Conservation (phyloP, 352 stramenopile species). For the Phytophthora brassicae region DNA sequence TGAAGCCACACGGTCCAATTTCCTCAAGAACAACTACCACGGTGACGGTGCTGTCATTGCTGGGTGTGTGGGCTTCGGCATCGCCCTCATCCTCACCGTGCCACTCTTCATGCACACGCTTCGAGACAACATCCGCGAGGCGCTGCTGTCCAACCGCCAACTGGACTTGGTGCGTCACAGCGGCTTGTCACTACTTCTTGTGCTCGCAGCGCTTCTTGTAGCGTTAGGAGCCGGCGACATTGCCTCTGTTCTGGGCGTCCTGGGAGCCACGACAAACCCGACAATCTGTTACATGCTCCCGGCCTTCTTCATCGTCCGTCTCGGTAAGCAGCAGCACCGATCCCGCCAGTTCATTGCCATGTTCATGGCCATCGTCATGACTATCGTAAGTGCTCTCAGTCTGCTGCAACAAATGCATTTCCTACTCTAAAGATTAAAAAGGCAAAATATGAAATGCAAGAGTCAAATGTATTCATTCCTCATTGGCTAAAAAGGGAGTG, state of each 20-base stretch:
- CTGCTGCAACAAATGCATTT: conserved; percentile 54
- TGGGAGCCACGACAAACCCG: conserved; percentile 86
- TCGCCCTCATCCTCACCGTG: conserved; percentile 82
- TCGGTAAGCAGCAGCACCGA: conserved; percentile 43
- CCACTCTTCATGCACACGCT: conserved; percentile 87
- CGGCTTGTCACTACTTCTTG: conserved; percentile 56
- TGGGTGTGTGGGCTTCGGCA: conserved; percentile 76
- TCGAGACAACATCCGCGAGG: conserved; percentile 81
- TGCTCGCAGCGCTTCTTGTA: conserved; percentile 51
- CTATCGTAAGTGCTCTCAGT: conserved; percentile 53
- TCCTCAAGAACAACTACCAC: conserved; percentile 88
- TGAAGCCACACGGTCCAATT: conserved; percentile 76
- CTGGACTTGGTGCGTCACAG: conserved; percentile 53
- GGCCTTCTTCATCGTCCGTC: conserved; percentile 68
- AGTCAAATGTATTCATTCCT: neutral
- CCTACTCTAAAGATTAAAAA: conserved; percentile 14
- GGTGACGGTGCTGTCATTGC: conserved; percentile 64
- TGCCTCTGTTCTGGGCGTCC: conserved; percentile 77
- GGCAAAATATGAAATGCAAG: conserved; percentile 11
- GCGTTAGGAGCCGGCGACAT: conserved; percentile 81
- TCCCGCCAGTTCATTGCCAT: conserved; percentile 49
- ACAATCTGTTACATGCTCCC: conserved; percentile 89
- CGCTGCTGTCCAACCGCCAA: conserved; percentile 49
- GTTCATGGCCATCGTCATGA: conserved; percentile 46
- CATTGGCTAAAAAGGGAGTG: conserved; percentile 18